Evolutionary conservation across 257 asterid species (phyloP), one percentile per base, ranked within the genome.

Genomic region (Solanum phureja): DNA sequence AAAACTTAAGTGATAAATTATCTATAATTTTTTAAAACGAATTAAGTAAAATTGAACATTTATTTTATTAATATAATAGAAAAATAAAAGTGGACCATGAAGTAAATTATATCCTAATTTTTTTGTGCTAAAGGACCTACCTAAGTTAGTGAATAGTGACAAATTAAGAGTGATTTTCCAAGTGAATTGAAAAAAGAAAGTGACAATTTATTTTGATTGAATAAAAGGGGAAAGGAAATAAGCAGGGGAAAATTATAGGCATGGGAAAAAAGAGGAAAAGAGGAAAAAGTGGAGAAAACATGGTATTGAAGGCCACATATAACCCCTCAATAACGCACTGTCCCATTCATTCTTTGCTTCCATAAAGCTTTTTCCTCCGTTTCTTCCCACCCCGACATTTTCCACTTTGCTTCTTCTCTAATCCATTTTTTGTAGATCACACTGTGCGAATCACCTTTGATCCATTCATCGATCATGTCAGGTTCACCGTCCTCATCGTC

Each of bases 401-500:
- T 84, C 72, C 72, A 83, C 72, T 46, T 82, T 72, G 83, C 58
- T 77, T 69, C 88, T 58, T n/a, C 85, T 69, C 87, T 62, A 64
- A 87, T 85, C 40, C 64, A 56, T 7, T 18, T 76, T n/a, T 31
- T 35, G 62, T 69, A 68, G 82, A 85, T 69, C 82, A 69, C 66
- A 49, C 42, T 37, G 56, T 77, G 14, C n/a, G 31, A 38, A 66
- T 29, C 33, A 21, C 27, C 19, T 40, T 13, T 40, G 84, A 88
- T 76, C 83, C 34, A 40, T 34, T 73, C 81, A 60, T 21, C 64
- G n/a, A 87, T 76, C 90, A 94, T 95, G 98, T 92, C 98, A 10
- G 90, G 91, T 88, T 92, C 98, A 44, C 88, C 93, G 37, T 95
- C 98, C 8, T 94, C 86, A 19, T 82, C 98, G 9, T 95, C 98